Evolutionary conservation across 306 rosid genomes (phyloP), one percentile per base, ranked within the genome.

Genomic region (Adenanthera pavonina): DNA sequence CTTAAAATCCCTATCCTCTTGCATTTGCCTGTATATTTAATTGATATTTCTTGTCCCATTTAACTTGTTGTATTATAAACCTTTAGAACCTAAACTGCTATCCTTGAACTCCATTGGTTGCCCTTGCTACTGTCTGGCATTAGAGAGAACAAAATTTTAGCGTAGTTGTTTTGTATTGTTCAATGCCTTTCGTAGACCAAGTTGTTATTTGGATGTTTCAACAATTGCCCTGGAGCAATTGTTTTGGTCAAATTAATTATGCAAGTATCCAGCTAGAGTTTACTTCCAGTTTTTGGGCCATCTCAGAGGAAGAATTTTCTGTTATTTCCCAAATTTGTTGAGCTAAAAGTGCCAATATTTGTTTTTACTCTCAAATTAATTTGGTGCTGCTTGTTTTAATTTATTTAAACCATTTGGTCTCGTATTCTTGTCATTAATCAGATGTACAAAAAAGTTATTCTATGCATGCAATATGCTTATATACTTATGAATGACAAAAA

Each of bases 401-500:
- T 57, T 79, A 16, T 17, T 47, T 34, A 33, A 61, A 67, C 43
- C 69, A 34, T 74, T 51, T 68, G 47, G 52, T 78, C 70, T 2
- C 69, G 1, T 25, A 25, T 38, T 25, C 47, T 25, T 49, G 3
- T 69, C 69, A 1, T 54, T 44, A 53, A 30, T 47, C 65, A 30
- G 56, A 38, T 25, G 52, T 61, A 35, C 25, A 12, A 15, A 56
- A 17, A 3, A 14, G 36, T 64, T 78, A 19, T 41, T 64, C 19
- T 49, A 3, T 20, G 16, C 51, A 36, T 36, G 51, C 8, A 17
- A 8, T 47, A 3, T 68, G 35, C 16, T 17, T 40, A 11, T 66
- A 44, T 69, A 25, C 49, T 7, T 69, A 70, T 65, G 65, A 43
- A 33, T 86, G 84, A 72, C 82, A 80, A 64, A 65, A 48, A 15